phyloP scores from a whole-genome alignment of 2,329 filamentous ascomycete genomes.

The Ophiostoma ips region DNA sequence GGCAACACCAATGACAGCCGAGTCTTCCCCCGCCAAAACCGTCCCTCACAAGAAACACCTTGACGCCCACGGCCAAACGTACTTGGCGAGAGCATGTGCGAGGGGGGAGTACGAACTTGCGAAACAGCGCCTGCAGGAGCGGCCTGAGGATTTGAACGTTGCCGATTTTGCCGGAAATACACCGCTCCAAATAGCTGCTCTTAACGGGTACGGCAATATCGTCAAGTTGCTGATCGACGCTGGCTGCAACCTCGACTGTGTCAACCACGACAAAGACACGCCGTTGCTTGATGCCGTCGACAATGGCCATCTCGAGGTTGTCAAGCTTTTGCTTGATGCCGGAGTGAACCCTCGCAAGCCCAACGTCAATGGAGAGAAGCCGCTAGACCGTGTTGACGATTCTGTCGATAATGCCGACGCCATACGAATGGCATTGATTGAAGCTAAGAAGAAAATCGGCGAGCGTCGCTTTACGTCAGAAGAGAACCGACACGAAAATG shows the following conservation, averaged over 20 bases:
- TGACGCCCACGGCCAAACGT: conserved; percentile 84
- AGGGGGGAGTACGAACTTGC: conserved; percentile 70
- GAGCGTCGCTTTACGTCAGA: conserved; percentile 43
- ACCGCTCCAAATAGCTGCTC: conserved; percentile 79
- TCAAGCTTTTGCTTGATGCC: conserved; percentile 68
- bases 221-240: conserved; percentile 76
- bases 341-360: conserved; percentile 85
- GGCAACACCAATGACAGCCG: conserved; percentile 40
- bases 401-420: conserved; percentile 67
- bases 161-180: conserved; percentile 95
- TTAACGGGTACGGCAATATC: conserved; percentile 76
- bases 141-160: conserved; percentile 77
- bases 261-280: conserved; percentile 75
- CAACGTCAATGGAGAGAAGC: conserved; percentile 86
- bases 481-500: conserved; percentile 39
- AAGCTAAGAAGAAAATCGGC: conserved; percentile 40
- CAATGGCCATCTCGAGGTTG: conserved; percentile 81
- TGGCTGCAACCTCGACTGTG: conserved; percentile 69
- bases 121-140: conserved; percentile 58
- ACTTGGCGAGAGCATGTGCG: conserved; percentile 78
- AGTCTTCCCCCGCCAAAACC: conserved; percentile 55
- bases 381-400: conserved; percentile 66
- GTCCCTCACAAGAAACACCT: conserved; percentile 69
- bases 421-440: conserved; percentile 56
- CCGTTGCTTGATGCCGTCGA: conserved; percentile 93